Evolutionary conservation across 2,329 filamentous ascomycete genomes (phyloP).

Genomic region (Sporothrix phasma): DNA sequence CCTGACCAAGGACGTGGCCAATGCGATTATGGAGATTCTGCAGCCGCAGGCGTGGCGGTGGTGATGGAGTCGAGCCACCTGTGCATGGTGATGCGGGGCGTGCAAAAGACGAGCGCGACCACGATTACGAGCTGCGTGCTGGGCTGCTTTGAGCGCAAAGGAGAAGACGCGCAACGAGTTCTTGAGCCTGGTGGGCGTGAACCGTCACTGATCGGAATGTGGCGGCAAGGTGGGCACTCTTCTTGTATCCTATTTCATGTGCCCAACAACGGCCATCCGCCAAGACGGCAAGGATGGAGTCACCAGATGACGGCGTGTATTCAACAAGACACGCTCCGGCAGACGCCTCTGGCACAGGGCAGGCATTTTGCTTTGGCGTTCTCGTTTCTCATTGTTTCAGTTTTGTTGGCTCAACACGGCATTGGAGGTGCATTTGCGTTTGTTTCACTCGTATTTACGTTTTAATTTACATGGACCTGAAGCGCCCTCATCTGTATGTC

Average conservation of each 20-base stretch:
- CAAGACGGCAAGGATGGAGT: not conserved
- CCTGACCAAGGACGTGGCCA: conserved; percentile 88
- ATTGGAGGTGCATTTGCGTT: conserved; percentile 6
- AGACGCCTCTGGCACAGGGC: not conserved
- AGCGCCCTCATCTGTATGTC: no score
- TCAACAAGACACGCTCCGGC: conserved; percentile 14
- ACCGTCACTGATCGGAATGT: conserved; percentile 32
- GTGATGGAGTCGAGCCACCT: conserved; percentile 96
- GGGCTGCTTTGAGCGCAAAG: conserved; percentile 85
- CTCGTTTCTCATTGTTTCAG: not conserved
- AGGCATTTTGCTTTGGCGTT: conserved; percentile 4
- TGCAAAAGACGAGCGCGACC: conserved; percentile 76
- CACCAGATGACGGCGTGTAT: conserved; percentile 10
- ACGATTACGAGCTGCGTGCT: conserved; percentile 96
- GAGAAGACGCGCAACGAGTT: conserved; percentile 96
- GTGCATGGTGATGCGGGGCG: conserved; percentile 99
- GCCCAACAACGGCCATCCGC: not conserved
- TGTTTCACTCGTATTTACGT: not conserved
- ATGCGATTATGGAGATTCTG: conserved; percentile 85
- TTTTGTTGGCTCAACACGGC: conserved; percentile 22
- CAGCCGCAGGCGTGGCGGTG: conserved; percentile 88
- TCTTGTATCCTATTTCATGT: not conserved
- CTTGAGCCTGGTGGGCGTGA: conserved; percentile 63
- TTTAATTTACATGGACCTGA: not conserved
- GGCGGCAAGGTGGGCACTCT: no score